Base-by-base conservation (phyloP, 2,329 filamentous ascomycete genomes). In the Cladosporium sp. region DNA sequence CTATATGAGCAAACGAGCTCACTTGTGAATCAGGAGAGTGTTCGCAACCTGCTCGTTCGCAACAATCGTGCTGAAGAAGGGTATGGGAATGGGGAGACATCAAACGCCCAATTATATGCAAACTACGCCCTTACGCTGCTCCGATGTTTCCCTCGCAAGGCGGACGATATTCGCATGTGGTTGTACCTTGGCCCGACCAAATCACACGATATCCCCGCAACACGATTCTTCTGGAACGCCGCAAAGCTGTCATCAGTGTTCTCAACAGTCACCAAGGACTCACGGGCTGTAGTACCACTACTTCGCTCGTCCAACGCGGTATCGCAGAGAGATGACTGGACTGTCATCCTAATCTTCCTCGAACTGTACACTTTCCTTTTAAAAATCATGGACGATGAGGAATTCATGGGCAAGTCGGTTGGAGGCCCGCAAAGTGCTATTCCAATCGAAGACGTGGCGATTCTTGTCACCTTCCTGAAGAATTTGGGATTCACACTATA, bases 311-410 rank as follows among this genome's bases (percentile, higher is more conserved):
- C 69, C 3, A 41, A 57, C 30, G 64, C 61, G 7, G 68, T 72
- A 18, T 63, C 68, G 10, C 72, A 60, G 63, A 84, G 80, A 59
- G 85, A 89, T 71, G 92, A 98, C 75, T 99, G 95, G 95, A 89
- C 90, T 21, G 89, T 95, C 1, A 87, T 97, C 51, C 82, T 98
- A 0, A 85, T 99, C 0, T 98, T 99, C 74, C 84, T 99, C 6
- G 95, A 99, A 73, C 85, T 99, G 0, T 99, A 97, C 76, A 92
- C 91, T 2, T 98, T 98, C 75, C 88, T 97, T 2, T 82, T 98
- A 14, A 91, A 95, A 71, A 87, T 98, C 38, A 96, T 94, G 76
- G 95, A 99, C 71, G 95, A 99, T 69, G 94, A 98, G 71, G 95
- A 99, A 72, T 99, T 99, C 75, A 73, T 78, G 58, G 80, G 76